Evolutionary conservation across 2,329 filamentous ascomycete genomes (phyloP).

Genomic region (Macrophomina tecta): DNA sequence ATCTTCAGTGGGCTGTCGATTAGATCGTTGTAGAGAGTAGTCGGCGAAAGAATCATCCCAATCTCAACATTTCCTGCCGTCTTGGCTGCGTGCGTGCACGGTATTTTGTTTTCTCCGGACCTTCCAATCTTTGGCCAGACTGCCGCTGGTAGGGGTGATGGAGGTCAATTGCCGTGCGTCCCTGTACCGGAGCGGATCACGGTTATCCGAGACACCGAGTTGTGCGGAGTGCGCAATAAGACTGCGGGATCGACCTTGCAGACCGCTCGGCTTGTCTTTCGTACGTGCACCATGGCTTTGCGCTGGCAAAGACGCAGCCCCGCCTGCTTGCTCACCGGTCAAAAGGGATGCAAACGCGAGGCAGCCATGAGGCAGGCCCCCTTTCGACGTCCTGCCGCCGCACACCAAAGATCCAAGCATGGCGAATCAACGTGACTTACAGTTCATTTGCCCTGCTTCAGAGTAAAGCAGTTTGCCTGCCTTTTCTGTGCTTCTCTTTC

Average conservation of each 20-base stretch:
- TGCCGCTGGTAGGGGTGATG: background rate
- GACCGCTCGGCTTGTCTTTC: background rate
- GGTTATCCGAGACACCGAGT: background rate
- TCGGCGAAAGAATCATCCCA: conserved; percentile 9
- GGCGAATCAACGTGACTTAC: too few relatives aligned
- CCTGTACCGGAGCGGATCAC: background rate
- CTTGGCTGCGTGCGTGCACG: background rate
- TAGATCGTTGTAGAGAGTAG: conserved; percentile 20
- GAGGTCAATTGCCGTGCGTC: background rate
- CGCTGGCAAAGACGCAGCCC: background rate
- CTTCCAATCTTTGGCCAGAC: background rate
- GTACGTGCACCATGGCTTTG: background rate
- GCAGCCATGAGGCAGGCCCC: too few relatives aligned
- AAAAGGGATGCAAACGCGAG: background rate
- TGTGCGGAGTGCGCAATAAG: background rate
- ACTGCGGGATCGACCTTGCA: background rate
- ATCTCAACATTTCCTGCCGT: background rate
- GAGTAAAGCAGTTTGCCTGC: too few relatives aligned
- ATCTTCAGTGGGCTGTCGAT: background rate
- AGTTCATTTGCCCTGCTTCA: too few relatives aligned
- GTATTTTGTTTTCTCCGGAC: background rate
- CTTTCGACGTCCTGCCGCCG: too few relatives aligned
- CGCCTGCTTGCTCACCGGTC: conserved; percentile 2
- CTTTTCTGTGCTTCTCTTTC: too few relatives aligned
- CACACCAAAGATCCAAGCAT: too few relatives aligned